Conservation (phyloP, 495 filamentous ascomycete species). For the Talaromyces trachyspermus region DNA sequence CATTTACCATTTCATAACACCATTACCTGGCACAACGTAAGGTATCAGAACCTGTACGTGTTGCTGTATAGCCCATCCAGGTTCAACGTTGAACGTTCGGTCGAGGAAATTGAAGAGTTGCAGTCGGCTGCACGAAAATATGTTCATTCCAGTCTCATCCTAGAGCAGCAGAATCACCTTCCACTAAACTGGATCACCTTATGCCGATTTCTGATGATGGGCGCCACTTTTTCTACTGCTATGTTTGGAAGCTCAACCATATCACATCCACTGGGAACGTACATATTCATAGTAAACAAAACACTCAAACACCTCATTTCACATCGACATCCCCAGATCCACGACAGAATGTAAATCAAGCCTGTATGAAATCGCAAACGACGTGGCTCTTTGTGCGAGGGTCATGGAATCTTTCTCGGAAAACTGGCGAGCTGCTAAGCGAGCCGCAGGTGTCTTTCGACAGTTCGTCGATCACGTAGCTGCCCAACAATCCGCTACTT, state of each 20-base stretch:
- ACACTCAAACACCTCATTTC: slow-evolving; percentile 4
- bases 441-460: neutral
- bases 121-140: slow-evolving; percentile 21
- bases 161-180: slow-evolving; percentile 20
- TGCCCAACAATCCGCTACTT: neutral
- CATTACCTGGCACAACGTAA: slow-evolving; percentile 21
- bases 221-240: slow-evolving; percentile 16
- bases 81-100: slow-evolving; percentile 7
- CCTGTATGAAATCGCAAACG: slow-evolving; percentile 2
- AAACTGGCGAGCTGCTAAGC: neutral
- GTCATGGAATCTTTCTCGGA: neutral
- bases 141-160: slow-evolving; percentile 16
- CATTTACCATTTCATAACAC: slow-evolving; percentile 22
- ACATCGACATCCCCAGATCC: slow-evolving; percentile 1
- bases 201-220: slow-evolving; percentile 14
- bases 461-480: neutral
- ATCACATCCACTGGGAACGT: neutral
- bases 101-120: slow-evolving; percentile 13
- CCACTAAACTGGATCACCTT: slow-evolving; percentile 23
- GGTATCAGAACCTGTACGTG: slow-evolving; percentile 21
- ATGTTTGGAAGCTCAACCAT: slow-evolving; percentile 1
- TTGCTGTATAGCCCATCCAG: slow-evolving; percentile 14
- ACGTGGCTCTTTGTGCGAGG: neutral
- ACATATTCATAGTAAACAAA: neutral
- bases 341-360: neutral